Percentiles rank a stretch among this genome's conserved stretches.
Conservation (phyloP, 1,284 basidiomycete species). For the Somion occarium region DNA sequence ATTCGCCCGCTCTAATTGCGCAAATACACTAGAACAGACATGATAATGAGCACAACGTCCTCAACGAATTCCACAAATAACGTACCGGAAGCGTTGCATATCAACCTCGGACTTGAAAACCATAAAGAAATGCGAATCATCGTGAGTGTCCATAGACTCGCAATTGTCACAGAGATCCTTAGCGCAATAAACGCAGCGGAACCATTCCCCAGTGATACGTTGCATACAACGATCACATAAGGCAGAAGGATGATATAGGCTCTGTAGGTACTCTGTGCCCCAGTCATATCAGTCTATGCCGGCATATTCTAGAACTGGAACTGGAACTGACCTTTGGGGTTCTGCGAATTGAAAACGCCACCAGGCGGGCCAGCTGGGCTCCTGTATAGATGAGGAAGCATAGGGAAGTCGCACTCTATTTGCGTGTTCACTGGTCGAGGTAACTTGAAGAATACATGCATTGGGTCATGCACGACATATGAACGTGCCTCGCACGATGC, state of each 20-base stretch:
- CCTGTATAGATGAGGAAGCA: slow-evolving; percentile 76
- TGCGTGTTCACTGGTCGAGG: slow-evolving; percentile 69
- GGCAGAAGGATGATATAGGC: slow-evolving; percentile 61
- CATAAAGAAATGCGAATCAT: slow-evolving; percentile 77
- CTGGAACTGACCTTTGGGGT: slow-evolving; percentile 54
- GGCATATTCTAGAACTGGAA: background rate
- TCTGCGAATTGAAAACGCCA: slow-evolving; percentile 32
- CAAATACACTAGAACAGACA: slow-evolving; percentile 40
- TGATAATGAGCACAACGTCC: slow-evolving; percentile 7
- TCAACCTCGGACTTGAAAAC: slow-evolving; percentile 59
- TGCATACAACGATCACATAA: slow-evolving; percentile 76
- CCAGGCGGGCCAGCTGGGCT: slow-evolving; percentile 57
- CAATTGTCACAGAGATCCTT: slow-evolving; percentile 80
- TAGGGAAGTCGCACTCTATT: slow-evolving; percentile 53
- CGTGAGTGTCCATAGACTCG: slow-evolving; percentile 74
- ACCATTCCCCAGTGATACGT: slow-evolving; percentile 78
- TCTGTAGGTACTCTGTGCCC: slow-evolving; percentile 59
- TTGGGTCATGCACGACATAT: slow-evolving; percentile 74
- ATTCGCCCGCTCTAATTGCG: slow-evolving; percentile 52
- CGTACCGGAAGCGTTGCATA: slow-evolving; percentile 22
- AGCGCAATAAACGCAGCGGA: slow-evolving; percentile 81
- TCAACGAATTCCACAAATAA: background rate
- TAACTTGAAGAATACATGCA: slow-evolving; percentile 84
- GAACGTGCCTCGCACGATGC: slow-evolving; percentile 72
- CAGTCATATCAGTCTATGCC: background rate